Conservation (phyloP, 2,329 filamentous ascomycete species). For the Phialocephala subalpina region DNA sequence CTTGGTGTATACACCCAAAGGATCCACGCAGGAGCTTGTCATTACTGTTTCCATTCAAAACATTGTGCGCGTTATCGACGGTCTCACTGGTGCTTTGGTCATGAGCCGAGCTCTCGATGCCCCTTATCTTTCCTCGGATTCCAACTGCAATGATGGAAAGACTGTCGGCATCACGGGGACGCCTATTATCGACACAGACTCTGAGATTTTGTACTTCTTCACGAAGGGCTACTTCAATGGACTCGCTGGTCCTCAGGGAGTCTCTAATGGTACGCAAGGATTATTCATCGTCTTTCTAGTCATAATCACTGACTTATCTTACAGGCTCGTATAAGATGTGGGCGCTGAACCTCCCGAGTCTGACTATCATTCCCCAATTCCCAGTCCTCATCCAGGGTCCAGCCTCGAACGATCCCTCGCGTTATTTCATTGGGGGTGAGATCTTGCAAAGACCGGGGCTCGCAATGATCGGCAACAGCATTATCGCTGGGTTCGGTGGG, state of each 20-base stretch:
- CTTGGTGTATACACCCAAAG: background rate
- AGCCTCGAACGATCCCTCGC: slow-evolving; percentile 26
- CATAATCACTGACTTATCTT: background rate
- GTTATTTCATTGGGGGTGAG: slow-evolving; percentile 25
- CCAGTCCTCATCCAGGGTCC: slow-evolving; percentile 29
- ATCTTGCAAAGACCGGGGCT: slow-evolving; percentile 24
- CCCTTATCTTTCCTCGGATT: background rate
- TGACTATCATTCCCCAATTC: slow-evolving; percentile 24
- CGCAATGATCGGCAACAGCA: slow-evolving; percentile 25
- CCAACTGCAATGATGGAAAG: slow-evolving; percentile 5
- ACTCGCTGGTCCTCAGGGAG: slow-evolving; percentile 17
- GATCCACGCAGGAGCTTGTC: background rate
- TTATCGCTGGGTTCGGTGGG: slow-evolving; percentile 27
- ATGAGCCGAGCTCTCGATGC: background rate
- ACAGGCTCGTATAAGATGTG: slow-evolving; percentile 32
- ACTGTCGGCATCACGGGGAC: slow-evolving; percentile 9
- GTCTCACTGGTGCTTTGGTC: background rate
- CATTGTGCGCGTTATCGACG: background rate
- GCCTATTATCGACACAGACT: background rate
- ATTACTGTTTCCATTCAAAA: slow-evolving; percentile 4
- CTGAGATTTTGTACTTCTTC: slow-evolving; percentile 8
- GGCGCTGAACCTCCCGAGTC: slow-evolving; percentile 27
- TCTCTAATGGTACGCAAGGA: slow-evolving; percentile 17
- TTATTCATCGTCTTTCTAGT: background rate
- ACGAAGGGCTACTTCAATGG: slow-evolving; percentile 10